Evolutionary conservation across 2,329 filamentous ascomycete genomes (phyloP), one percentile per base, ranked within the genome.

Genomic region (Ophiostoma angusticollis): DNA sequence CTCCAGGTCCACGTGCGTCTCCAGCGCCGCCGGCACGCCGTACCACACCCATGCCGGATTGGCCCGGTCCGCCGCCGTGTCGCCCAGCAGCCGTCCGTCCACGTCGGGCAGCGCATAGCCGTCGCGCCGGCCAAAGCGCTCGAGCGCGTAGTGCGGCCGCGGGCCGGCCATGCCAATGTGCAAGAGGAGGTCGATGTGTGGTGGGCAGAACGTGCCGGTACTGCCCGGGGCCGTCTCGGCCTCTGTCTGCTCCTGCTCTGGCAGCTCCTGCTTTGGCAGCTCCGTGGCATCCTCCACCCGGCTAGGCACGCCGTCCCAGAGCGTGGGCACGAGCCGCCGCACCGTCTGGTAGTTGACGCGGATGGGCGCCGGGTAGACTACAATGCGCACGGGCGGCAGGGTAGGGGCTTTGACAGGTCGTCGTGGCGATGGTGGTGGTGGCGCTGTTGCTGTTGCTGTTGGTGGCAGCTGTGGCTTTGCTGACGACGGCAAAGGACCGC

Each of bases 151-250:
- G 49, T 73, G 58, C 12, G 74, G 50, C 57, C 68, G 49, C 61
- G 72, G 51, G 56, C 80, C 54, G 55, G 84, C 82, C 70, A 93
- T 85, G 45, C 85, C 85, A 37, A 93, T 80, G 57, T 93, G 84
- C 4, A 93, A 57, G 17, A 77, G 67, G 22, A 80, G 59, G 56
- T 93, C 80, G 39, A 78, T 68, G n/a, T 33, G n/a, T 9, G 1
- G 46, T 44, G 6, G 37, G 39, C 9, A 13, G 11, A n/a, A 45
- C 45, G 0, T 30, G n/a, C n/a, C n/a, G n/a, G n/a, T n/a, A n/a
- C n/a, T n/a, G n/a, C n/a, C n/a, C 19, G 7, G 33, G 28, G 62
- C 51, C 34, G 41, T 49, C 55, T 45, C n/a, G 17, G 18, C 9
- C 12, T n/a, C 13, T 23, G 17, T n/a, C n/a, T n/a, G n/a, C n/a